These are phyloP conservation scores for Paecilomyces niveus DNA, from an alignment of 2,329 filamentous ascomycete genomes.

Conservation along the genomic window DNA sequence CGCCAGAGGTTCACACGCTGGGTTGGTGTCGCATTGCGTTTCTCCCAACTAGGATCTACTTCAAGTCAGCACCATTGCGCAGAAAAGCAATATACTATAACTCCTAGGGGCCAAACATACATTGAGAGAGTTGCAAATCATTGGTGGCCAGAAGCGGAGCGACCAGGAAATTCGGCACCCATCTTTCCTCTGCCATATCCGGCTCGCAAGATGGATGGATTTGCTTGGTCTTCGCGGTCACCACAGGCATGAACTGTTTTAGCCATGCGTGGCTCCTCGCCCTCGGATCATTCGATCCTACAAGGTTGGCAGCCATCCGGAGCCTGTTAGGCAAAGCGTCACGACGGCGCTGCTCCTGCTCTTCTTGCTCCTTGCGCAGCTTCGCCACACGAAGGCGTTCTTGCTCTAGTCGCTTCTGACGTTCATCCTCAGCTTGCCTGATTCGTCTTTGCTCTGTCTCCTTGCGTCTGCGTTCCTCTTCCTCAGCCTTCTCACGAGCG, in stretches of 20 bases:
- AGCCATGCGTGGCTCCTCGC: conserved; percentile 39
- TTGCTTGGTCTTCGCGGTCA: conserved; percentile 36
- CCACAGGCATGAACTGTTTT: conserved; percentile 40
- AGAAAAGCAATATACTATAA: not conserved
- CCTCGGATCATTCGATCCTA: conserved; percentile 35
- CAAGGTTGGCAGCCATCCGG: conserved; percentile 37
- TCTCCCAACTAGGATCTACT: conserved; percentile 39
- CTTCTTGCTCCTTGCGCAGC: conserved; percentile 37
- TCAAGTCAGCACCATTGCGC: conserved; percentile 5
- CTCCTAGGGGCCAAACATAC: conserved; percentile 13
- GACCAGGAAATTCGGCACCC: conserved; percentile 44
- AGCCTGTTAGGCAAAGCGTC: conserved; percentile 41
- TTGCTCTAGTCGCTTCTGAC: conserved; percentile 35
- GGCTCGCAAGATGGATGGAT: conserved; percentile 32
- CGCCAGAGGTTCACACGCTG: conserved; percentile 43
- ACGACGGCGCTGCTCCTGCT: conserved; percentile 39
- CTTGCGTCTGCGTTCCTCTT: conserved; percentile 35
- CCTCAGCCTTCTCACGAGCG: conserved; percentile 36
- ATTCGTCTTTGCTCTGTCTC: conserved; percentile 36
- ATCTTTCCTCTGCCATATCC: conserved; percentile 36
- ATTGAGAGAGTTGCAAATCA: conserved; percentile 43
- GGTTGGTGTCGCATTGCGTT: conserved; percentile 33
- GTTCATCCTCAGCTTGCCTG: conserved; percentile 42
- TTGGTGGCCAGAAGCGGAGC: conserved; percentile 43
- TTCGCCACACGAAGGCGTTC: conserved; percentile 37